phyloP scores from a whole-genome alignment of 2,329 filamentous ascomycete genomes.

The Cordyceps javanica region DNA sequence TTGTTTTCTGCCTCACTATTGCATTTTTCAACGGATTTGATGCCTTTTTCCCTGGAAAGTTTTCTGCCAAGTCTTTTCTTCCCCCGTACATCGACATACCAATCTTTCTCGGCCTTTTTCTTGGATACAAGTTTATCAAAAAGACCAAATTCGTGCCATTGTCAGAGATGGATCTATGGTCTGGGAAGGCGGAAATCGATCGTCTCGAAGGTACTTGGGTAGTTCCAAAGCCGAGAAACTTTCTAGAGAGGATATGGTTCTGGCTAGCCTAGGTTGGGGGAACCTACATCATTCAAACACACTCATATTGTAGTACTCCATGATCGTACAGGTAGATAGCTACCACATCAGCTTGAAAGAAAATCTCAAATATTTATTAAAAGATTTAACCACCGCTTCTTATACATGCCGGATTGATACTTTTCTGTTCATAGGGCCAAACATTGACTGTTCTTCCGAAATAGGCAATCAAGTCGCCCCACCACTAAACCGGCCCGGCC shows the following conservation, averaged over 20 bases:
- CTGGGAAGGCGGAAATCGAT: slow-evolving; percentile 34
- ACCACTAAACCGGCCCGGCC: neutral
- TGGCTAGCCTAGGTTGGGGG: slow-evolving; percentile 29
- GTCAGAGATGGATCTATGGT: slow-evolving; percentile 35
- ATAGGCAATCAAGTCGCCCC: neutral
- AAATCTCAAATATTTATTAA: too few relatives aligned
- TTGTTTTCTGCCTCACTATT: slow-evolving; percentile 57
- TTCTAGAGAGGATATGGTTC: slow-evolving; percentile 34
- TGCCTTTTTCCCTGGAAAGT: slow-evolving; percentile 56
- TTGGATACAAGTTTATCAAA: slow-evolving; percentile 60
- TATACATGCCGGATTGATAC: neutral
- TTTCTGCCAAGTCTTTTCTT: slow-evolving; percentile 48
- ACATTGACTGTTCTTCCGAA: too few relatives aligned
- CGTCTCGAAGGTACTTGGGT: slow-evolving; percentile 31
- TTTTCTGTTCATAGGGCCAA: too few relatives aligned
- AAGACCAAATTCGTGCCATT: slow-evolving; percentile 43
- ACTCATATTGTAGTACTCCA: too few relatives aligned
- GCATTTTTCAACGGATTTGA: slow-evolving; percentile 67
- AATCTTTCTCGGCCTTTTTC: slow-evolving; percentile 57
- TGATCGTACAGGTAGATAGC: too few relatives aligned
- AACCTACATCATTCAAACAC: too few relatives aligned
- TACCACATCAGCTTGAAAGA: too few relatives aligned
- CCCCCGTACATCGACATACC: slow-evolving; percentile 65
- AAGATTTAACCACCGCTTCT: too few relatives aligned
- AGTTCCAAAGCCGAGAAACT: slow-evolving; percentile 29